These are phyloP conservation scores for Sphaceloma murrayae DNA, from an alignment of 2,329 filamentous ascomycete genomes.

Conservation along the genomic window DNA sequence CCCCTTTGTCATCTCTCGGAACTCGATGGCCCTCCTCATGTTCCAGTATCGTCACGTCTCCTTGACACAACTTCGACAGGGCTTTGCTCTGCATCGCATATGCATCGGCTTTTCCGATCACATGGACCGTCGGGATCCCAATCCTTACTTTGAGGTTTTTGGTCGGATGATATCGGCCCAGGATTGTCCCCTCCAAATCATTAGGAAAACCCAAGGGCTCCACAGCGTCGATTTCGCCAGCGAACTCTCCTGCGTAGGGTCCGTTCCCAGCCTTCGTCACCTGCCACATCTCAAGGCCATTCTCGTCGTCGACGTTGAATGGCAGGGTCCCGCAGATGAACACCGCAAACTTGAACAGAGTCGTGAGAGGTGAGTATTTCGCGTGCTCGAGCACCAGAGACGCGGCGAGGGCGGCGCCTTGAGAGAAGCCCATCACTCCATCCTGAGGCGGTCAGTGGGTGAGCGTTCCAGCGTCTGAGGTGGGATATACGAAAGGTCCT, in stretches of 20 bases:
- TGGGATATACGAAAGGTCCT: conserved; percentile 61
- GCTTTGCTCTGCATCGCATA: neutral
- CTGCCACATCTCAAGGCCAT: too few relatives aligned
- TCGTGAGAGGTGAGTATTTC: neutral
- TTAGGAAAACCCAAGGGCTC: neutral
- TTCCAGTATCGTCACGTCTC: neutral
- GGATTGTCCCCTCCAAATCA: neutral
- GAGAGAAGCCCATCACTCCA: conserved; percentile 72
- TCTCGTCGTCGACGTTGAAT: too few relatives aligned
- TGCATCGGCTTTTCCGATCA: neutral
- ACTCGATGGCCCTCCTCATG: neutral
- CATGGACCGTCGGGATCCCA: neutral
- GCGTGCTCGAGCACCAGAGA: conserved; percentile 42
- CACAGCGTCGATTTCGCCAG: neutral
- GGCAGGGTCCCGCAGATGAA: neutral
- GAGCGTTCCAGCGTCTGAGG: too few relatives aligned
- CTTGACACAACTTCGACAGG: neutral
- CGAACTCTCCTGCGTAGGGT: too few relatives aligned
- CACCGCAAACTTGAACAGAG: neutral
- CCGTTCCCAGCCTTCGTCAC: too few relatives aligned
- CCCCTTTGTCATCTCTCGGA: neutral
- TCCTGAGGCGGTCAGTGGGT: too few relatives aligned
- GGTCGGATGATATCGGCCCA: neutral
- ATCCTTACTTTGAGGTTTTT: neutral
- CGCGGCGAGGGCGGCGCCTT: conserved; percentile 65